These are phyloP conservation scores for Saccharomycopsis crataegensis DNA, from an alignment of 1,139 yeast species.

Conservation along the genomic window DNA sequence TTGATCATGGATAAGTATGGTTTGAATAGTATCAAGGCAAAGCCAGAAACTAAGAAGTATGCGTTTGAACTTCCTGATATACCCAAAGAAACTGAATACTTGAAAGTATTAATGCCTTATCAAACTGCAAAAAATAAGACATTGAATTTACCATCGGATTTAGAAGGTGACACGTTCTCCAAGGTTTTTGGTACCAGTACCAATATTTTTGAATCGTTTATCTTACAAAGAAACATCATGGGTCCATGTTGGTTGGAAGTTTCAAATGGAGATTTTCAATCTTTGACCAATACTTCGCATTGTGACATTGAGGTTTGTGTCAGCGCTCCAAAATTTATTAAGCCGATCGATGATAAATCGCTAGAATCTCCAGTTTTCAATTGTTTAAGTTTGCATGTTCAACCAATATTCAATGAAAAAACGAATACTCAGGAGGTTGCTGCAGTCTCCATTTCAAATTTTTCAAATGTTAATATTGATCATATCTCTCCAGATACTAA, in stretches of 20 bases:
- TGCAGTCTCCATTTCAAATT: constrained; percentile 70
- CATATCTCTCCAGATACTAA: constrained; percentile 50
- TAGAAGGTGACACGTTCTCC: constrained; percentile 69
- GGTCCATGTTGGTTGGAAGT: constrained; percentile 97
- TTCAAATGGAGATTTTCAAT: constrained; percentile 50
- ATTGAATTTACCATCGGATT: constrained; percentile 48
- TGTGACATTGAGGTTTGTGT: constrained; percentile 71
- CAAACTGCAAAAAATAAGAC: constrained; percentile 47
- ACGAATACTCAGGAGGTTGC: constrained; percentile 82
- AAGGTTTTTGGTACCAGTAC: constrained; percentile 78
- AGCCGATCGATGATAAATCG: constrained; percentile 42
- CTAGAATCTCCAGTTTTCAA: constrained; percentile 51
- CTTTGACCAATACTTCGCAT: constrained; percentile 66
- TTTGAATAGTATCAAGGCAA: constrained; percentile 55
- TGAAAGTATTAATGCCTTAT: constrained; percentile 72
- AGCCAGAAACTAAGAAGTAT: constrained; percentile 68
- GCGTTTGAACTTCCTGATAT: constrained; percentile 81
- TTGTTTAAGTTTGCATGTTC: constrained; percentile 67
- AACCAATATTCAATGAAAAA: constrained; percentile 66
- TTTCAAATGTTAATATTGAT: constrained; percentile 62
- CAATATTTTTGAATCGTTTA: constrained; percentile 77
- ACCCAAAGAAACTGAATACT: constrained; percentile 74
- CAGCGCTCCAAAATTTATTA: constrained; percentile 40
- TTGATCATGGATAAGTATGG: constrained; percentile 56
- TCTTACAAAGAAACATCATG: constrained; percentile 75